Conservation (phyloP, 768 basidiomycete genomes). For the Amanita jacksonii region DNA sequence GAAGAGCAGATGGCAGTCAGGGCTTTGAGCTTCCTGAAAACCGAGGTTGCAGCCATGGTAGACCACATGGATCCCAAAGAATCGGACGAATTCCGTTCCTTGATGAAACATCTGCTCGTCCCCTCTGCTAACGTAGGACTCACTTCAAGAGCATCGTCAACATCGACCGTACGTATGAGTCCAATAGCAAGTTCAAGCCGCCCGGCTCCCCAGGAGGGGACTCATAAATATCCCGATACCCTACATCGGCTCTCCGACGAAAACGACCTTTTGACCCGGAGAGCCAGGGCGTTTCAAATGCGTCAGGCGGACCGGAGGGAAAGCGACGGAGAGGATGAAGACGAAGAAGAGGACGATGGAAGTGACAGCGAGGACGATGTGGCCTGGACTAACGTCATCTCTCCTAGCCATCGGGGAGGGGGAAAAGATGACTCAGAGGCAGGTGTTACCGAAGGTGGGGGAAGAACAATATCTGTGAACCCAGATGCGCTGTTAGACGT, state of each 20-base stretch:
- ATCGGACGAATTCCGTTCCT: conserved; percentile 49
- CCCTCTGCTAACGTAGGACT: conserved; percentile 19
- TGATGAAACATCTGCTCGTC: conserved; percentile 55
- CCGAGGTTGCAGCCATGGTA: conserved; percentile 59
- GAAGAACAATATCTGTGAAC: conserved; percentile 8
- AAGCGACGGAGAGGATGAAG: background rate
- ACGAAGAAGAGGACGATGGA: conserved; percentile 12
- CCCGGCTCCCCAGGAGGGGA: background rate
- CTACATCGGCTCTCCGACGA: background rate
- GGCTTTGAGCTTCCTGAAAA: conserved; percentile 65
- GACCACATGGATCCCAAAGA: conserved; percentile 59
- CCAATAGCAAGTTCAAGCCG: background rate
- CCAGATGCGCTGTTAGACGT: conserved; percentile 18
- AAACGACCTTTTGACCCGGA: background rate
- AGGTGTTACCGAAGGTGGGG: background rate
- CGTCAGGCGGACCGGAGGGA: background rate
- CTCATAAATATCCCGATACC: background rate
- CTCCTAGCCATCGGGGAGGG: background rate
- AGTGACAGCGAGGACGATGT: conserved; percentile 26
- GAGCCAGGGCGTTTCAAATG: conserved; percentile 1
- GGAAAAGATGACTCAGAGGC: background rate
- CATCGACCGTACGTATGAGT: conserved; percentile 10
- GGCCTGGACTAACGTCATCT: conserved; percentile 33
- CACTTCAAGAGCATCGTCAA: conserved; percentile 11
- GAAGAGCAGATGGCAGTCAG: conserved; percentile 49